phyloP scores from a whole-genome alignment of 192 early-diverging fungal genomes.

The Backusella sp. region DNA sequence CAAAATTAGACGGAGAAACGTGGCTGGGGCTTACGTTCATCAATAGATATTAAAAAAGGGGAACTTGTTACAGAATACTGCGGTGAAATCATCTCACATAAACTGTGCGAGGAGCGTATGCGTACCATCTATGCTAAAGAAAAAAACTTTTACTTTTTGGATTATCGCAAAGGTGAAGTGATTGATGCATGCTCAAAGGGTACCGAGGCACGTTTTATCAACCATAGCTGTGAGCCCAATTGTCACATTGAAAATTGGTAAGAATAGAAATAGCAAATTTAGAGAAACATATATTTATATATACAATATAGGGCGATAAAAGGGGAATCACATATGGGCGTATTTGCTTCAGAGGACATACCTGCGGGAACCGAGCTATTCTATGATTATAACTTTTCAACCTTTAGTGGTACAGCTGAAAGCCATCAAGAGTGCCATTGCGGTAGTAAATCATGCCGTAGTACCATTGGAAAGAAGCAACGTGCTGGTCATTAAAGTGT shows the following conservation, averaged over 20 bases:
- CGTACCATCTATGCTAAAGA: conserved; percentile 59
- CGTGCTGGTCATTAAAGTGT: conserved; percentile 3
- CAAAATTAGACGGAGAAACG: conserved; percentile 54
- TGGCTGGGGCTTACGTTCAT: conserved; percentile 71
- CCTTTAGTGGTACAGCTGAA: conserved; percentile 57
- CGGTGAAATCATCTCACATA: conserved; percentile 75
- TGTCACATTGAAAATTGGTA: conserved; percentile 91
- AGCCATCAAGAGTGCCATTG: conserved; percentile 67
- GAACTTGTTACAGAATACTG: conserved; percentile 77
- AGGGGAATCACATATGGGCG: conserved; percentile 72
- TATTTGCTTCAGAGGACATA: conserved; percentile 75
- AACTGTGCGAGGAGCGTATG: conserved; percentile 71
- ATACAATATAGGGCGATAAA: conserved; percentile 45
- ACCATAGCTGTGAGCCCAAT: conserved; percentile 84
- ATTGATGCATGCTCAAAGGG: conserved; percentile 79
- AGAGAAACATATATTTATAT: no score
- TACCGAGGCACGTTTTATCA: conserved; percentile 80
- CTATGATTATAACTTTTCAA: conserved; percentile 84
- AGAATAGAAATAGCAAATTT: background rate
- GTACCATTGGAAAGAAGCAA: conserved; percentile 51
- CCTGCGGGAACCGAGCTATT: conserved; percentile 64
- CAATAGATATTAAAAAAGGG: conserved; percentile 49
- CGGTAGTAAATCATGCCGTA: conserved; percentile 64
- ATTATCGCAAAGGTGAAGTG: conserved; percentile 72
- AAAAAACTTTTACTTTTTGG: conserved; percentile 78